Percentiles rank a stretch among this genome's conserved stretches.
phyloP scores from a whole-genome alignment of 345 rosid genomes.

The Citrus trifoliata region DNA sequence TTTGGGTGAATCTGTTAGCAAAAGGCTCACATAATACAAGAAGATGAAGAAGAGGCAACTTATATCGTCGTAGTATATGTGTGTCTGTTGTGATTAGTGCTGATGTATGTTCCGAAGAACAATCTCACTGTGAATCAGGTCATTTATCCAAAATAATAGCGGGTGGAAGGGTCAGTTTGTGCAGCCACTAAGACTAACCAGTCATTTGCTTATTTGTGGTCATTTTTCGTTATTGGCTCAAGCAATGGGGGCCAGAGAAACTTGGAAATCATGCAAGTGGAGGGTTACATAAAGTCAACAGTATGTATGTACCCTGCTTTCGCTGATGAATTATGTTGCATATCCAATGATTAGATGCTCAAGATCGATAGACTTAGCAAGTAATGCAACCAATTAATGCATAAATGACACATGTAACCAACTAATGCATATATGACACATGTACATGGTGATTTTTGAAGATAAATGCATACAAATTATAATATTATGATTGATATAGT shows the following conservation, averaged over 20 bases:
- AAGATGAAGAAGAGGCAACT: conserved; percentile 7
- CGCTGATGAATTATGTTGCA: conserved; percentile 10
- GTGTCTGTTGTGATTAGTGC: neutral
- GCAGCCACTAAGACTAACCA: neutral
- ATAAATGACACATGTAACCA: too few relatives aligned
- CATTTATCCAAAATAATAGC: neutral
- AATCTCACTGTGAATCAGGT: neutral
- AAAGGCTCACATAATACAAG: conserved; percentile 8
- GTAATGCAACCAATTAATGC: too few relatives aligned
- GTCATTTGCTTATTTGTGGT: too few relatives aligned
- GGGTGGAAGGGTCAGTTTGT: neutral
- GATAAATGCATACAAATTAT: too few relatives aligned
- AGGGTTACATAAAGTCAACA: too few relatives aligned
- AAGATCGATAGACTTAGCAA: neutral
- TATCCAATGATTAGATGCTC: conserved; percentile 14
- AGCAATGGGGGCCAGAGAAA: neutral
- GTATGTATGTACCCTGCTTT: neutral
- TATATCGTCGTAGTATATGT: neutral
- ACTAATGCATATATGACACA: too few relatives aligned
- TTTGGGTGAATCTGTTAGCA: conserved; percentile 6
- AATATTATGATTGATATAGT: fast-evolving
- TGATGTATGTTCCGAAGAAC: neutral
- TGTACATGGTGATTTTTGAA: too few relatives aligned
- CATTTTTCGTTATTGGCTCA: neutral
- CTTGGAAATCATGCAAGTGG: too few relatives aligned